Conservation (phyloP, 768 basidiomycete species). For the Amanita pallidorosea region DNA sequence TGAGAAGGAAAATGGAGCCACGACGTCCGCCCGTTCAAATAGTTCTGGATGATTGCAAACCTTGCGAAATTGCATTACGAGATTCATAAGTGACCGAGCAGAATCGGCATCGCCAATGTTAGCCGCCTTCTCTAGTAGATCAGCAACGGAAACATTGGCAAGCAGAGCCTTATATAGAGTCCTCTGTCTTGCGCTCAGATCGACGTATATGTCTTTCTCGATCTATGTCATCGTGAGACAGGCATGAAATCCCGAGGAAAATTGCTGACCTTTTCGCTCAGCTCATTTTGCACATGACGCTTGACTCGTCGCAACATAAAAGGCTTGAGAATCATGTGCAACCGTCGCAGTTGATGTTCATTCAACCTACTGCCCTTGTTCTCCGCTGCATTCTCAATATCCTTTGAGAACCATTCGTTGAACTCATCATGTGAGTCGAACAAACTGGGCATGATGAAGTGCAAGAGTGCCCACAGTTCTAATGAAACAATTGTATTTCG, state of each 20-base stretch:
- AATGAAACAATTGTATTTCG: slow-evolving; percentile 5
- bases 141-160: slow-evolving; percentile 89
- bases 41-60: slow-evolving; percentile 98
- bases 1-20: slow-evolving; percentile 86
- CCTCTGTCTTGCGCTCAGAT: slow-evolving; percentile 88
- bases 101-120: slow-evolving; percentile 87
- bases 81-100: slow-evolving; percentile 92
- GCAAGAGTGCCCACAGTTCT: slow-evolving; percentile 97
- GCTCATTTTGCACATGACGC: slow-evolving; percentile 97
- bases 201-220: slow-evolving; percentile 91
- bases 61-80: slow-evolving; percentile 99
- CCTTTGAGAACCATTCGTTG: slow-evolving; percentile 99
- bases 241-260: neutral
- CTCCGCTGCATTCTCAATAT: slow-evolving; percentile 91
- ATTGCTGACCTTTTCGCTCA: slow-evolving; percentile 83
- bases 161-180: slow-evolving; percentile 82
- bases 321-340: slow-evolving; percentile 98
- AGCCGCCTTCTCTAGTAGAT: slow-evolving; percentile 87
- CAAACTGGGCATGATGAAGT: slow-evolving; percentile 99
- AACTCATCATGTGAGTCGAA: slow-evolving; percentile 99
- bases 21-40: slow-evolving; percentile 94
- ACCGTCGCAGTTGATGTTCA: slow-evolving; percentile 85
- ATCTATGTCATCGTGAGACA: slow-evolving; percentile 43
- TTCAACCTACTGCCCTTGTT: slow-evolving; percentile 88
- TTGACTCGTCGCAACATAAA: slow-evolving; percentile 98